A percentile compares a stretch with the other conserved stretches of the same genome.
Evolutionary conservation across 2,329 filamentous ascomycete species (phyloP).

Genomic region (Parasarocladium wereldwijsianum): DNA sequence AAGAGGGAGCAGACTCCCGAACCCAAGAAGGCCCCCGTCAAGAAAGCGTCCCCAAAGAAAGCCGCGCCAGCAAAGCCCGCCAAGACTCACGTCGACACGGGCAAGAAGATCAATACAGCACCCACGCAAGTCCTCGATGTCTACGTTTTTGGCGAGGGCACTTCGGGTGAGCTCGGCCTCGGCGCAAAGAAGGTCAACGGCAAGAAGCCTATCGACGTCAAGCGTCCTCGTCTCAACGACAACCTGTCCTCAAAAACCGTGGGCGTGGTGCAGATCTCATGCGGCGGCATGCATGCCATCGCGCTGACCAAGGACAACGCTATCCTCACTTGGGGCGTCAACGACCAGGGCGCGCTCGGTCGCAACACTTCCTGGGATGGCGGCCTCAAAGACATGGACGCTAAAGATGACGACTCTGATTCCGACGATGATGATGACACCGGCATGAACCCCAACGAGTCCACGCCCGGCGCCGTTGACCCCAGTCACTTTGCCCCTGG

Average conservation of each 20-base stretch:
- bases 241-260: conserved; percentile 44
- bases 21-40: conserved; percentile 9
- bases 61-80: conserved; percentile 10
- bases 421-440: conserved; percentile 46
- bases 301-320: conserved; percentile 61
- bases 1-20: conserved; percentile 6
- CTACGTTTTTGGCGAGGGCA: conserved; percentile 69
- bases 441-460: conserved; percentile 58
- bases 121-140: conserved; percentile 53
- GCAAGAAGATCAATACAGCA: conserved; percentile 55
- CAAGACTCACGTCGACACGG: conserved; percentile 23
- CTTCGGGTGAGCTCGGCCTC: conserved; percentile 69
- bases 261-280: conserved; percentile 62
- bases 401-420: conserved; percentile 33
- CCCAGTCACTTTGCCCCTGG: conserved; percentile 43
- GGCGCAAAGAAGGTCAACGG: conserved; percentile 49
- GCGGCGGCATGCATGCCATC: conserved; percentile 64
- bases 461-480: conserved; percentile 47
- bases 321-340: conserved; percentile 71
- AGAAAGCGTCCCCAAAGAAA: conserved; percentile 7
- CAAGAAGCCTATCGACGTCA: conserved; percentile 55
- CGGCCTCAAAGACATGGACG: conserved; percentile 41
- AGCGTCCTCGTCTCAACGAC: conserved; percentile 71
- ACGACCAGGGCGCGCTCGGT: conserved; percentile 63
- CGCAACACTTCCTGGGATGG: conserved; percentile 53